A percentile compares a stretch with the other conserved stretches of the same genome.
These are phyloP conservation scores for Mycena chlorophos DNA, from an alignment of 768 basidiomycete genomes.

Conservation along the genomic window DNA sequence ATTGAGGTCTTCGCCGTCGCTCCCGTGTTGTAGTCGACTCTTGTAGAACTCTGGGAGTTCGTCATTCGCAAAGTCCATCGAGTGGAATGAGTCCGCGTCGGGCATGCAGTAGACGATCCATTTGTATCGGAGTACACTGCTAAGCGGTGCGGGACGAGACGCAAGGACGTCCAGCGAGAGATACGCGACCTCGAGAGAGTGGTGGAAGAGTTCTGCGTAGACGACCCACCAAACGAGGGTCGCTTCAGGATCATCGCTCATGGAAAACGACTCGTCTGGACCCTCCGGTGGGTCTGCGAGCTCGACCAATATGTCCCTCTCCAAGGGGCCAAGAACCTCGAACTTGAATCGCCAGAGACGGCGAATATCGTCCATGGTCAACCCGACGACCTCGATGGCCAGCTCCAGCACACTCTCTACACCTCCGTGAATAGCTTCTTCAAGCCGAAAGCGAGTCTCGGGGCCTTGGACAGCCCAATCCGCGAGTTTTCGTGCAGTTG, in stretches of 20 bases:
- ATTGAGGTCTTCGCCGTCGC: too few species aligned
- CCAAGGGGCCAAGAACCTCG: constrained; percentile 14
- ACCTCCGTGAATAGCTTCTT: constrained; percentile 18
- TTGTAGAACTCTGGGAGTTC: too few species aligned
- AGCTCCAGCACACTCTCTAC: constrained; percentile 18
- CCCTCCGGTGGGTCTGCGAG: constrained; percentile 1
- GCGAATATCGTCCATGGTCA: constrained; percentile 21
- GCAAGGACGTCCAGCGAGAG: not conserved
- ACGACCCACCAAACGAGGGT: constrained; percentile 17
- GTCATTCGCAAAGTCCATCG: too few species aligned
- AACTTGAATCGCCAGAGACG: constrained; percentile 10
- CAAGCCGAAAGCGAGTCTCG: constrained; percentile 11
- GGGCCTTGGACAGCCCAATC: constrained; percentile 20
- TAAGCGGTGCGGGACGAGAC: constrained; percentile 6
- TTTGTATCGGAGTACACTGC: constrained; percentile 16
- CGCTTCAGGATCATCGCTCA: constrained; percentile 17
- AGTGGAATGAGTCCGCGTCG: constrained; percentile 17
- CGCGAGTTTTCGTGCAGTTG: constrained; percentile 15
- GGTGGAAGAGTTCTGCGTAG: constrained; percentile 20
- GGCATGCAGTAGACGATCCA: constrained; percentile 22
- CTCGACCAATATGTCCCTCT: constrained; percentile 10
- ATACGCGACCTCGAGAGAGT: constrained; percentile 15
- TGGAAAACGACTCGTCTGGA: not conserved
- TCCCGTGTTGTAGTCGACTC: too few species aligned
- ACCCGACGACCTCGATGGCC: constrained; percentile 11